Base-by-base conservation (phyloP, 225 moss, liverwort and hornwort species). In the Bryum argenteum region DNA sequence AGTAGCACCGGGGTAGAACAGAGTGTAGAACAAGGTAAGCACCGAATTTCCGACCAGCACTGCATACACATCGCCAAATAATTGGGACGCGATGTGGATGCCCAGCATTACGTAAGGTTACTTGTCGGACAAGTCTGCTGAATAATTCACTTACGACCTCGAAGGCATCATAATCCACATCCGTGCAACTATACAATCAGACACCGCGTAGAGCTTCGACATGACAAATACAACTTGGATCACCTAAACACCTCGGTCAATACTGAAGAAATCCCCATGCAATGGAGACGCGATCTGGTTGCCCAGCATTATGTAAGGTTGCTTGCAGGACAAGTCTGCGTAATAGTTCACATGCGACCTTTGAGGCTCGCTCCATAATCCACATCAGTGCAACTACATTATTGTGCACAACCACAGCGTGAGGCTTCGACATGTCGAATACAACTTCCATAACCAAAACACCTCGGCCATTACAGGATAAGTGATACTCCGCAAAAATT, bases 321-420 rank as follows among this genome's bases (percentile, higher is more conserved):
- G 2, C 45, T 40, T 23, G 59, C 11, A 10, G 18, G 13, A 65
- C 17, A 39, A 47, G n/a, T n/a, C n/a, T n/a, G n/a, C n/a, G 41
- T 19, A 54, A 17, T 20, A 8, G 10, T 60, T 77, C 58, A 81
- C 33, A 58, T 22, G 6, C 64, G 26, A 60, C 5, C 10, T 58
- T 65, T 22, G 10, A 1, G 65, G 61, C 54, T 52, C 68, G 23
- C 18, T 58, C 18, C 58, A 37, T 57, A 47, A 26, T 28, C 37
- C 62, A 41, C 66, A 48, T 16, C 59, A 38, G 41, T 51, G 19
- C 52, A 68, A 72, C 57, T 33, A 77, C 42, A n/a, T 33, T 61
- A 7, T 10, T 48, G 48, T 21, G 19, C 21, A 28, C 68, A 20
- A 17, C 57, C 40, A 21, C 38, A 47, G 18, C 20, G 14, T 17